Base-by-base conservation (phyloP, 2,329 filamentous ascomycete species). In the Bipolaris victoriae region DNA sequence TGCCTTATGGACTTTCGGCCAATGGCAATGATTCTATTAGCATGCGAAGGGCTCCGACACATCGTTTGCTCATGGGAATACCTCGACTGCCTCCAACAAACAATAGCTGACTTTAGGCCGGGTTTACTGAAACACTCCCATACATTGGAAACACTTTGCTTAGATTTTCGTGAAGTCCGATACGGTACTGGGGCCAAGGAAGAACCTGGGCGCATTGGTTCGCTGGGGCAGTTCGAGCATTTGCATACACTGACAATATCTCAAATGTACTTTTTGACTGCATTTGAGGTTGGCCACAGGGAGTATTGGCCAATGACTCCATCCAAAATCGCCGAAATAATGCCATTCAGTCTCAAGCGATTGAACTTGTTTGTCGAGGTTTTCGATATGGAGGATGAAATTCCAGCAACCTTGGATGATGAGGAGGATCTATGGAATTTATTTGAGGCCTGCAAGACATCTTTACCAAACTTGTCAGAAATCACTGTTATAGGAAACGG, bases 1-100 rank as follows among this genome's bases (percentile, higher is more conserved):
- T 67, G 65, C 35, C 37, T 35, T 6, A 51, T 69, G 1, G 48
- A 53, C 1, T 36, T 69, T 4, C 7, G 58, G 0, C 49, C 64
- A 4, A 29, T 72, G 0, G 39, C 49, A 1, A 10, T 55, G 0
- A 9, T 72, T 0, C 37, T 61, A 5, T 31, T 15, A 7, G 54
- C 49, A 1, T 73, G 67, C 45, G 35, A 62, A 0, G 48, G 50
- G 2, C 37, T 74, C 5, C 61, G 54, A 31, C 60, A 70, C 16
- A 61, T 74, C 18, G 44, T 47, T 5, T 72, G 65, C 40, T 49
- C 50, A 11, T 74, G 70, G 71, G 46, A 57, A 1, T 65, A 20
- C 7, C 37, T 63, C 1, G 18, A 61, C 11, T n/a, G 15, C 6
- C 6, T 13, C 2, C 10, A n/a, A 1, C 29, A 44, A 4, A 33